phyloP scores from a whole-genome alignment of 2,329 filamentous ascomycete species.

The Delphinella strobiligena region DNA sequence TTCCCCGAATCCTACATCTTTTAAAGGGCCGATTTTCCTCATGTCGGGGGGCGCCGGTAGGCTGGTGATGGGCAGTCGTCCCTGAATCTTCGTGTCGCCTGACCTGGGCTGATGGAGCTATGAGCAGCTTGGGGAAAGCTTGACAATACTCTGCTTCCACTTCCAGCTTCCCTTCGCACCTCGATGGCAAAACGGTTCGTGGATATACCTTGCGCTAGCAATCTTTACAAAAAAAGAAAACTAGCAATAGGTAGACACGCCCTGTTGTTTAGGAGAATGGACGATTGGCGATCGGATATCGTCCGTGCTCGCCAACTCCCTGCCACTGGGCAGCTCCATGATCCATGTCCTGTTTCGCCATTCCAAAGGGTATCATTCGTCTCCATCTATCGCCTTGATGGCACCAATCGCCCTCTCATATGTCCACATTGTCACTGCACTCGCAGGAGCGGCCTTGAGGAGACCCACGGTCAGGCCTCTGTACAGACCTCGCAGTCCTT shows the following conservation, averaged over 20 bases:
- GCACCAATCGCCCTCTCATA: constrained; percentile 65
- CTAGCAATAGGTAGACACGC: too few relatives aligned
- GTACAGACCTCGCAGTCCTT: constrained; percentile 74
- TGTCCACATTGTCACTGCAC: constrained; percentile 88
- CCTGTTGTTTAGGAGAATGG: too few relatives aligned
- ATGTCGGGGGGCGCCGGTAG: too few relatives aligned
- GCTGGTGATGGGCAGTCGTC: neutral
- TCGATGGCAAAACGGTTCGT: too few relatives aligned
- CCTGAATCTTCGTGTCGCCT: neutral
- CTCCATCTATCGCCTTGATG: constrained; percentile 4
- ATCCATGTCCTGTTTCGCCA: too few relatives aligned
- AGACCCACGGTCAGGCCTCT: constrained; percentile 71
- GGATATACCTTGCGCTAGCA: too few relatives aligned
- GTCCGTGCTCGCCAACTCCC: too few relatives aligned
- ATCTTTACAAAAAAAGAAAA: too few relatives aligned
- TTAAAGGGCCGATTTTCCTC: too few relatives aligned
- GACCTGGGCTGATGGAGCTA: neutral
- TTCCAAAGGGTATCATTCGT: too few relatives aligned
- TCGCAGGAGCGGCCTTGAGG: constrained; percentile 86
- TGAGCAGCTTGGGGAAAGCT: neutral
- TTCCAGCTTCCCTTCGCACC: neutral
- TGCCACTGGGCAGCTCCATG: too few relatives aligned
- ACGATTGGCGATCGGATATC: too few relatives aligned
- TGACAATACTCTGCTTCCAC: neutral
- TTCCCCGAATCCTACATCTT: neutral